Evolutionary conservation across 2,329 filamentous ascomycete species (phyloP), one percentile per base, ranked within the genome.

Genomic region (Rhytidhysteron rufulum): DNA sequence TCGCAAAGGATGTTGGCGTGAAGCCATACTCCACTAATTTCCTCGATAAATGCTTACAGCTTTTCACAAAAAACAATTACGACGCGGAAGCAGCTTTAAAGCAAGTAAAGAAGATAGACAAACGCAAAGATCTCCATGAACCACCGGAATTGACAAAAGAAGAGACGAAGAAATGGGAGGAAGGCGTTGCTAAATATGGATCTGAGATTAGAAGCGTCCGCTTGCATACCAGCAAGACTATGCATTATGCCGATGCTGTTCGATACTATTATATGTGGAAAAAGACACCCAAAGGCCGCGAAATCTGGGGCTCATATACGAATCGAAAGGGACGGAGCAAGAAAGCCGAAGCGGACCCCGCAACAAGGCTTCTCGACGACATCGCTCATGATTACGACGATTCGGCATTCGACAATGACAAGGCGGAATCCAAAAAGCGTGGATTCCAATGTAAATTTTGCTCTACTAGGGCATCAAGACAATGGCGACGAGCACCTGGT

Each of bases 221-320:
- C 49, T 83, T 86, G 51, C 86, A 95, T 62, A 87, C 96, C 55
- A n/a, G n/a, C n/a, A 90, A 88, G 65, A 87, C 84, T 0, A 80
- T 93, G 51, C 81, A 80, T 30, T 82, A 89, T 46, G 82, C 84
- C 37, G 80, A 88, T 43, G 85, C 96, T 46, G 88, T 95, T 19
- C 86, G 93, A 3, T 94, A 86, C 60, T 98, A 97, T 67, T 98
- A 98, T 63, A 87, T 87, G 50, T 98, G 93, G 93, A 98, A 98
- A 70, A 97, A 97, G 67, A 88, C 88, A 0, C 78, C 85, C 2
- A 82, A 84, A 43, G 93, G 93, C 30, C 83, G 80, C 58, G 82
- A 93, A 53, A 82, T 98, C 17, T 96, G 93, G 90, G 88, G 88
- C 44, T 87, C 83, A 49, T 95, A 86, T 55, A 82, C 87, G 37